Base-by-base conservation (phyloP, 202 grass and related monocot species). In the Brachypodium distachyon region DNA sequence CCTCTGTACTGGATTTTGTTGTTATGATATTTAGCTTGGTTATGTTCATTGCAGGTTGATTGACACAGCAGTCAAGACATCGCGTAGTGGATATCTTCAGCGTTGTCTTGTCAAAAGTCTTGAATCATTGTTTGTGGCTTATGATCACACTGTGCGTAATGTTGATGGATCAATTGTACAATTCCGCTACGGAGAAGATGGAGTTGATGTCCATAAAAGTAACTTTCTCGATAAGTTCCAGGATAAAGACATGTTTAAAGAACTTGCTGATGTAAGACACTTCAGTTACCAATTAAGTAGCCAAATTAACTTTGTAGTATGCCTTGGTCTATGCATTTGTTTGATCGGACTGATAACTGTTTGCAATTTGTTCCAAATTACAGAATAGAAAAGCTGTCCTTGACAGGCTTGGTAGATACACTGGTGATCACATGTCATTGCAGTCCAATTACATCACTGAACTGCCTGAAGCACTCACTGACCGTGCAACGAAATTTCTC, bases 1-100 rank as follows among this genome's bases (percentile, higher is more conserved):
- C 51, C 41, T 60, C 4, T 51, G 11, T 16, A 37, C 16, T 50
- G 53, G 26, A 29, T 74, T 52, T 66, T 59, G 9, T 47, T 78
- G 31, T 72, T 58, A 47, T 58, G 16, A 46, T 83, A 32, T 80
- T 54, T 83, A 75, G 26, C 39, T 47, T 72, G 34, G 67, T 12
- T 37, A 46, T 18, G 22, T 67, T 75, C 47, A 12, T 48, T 72
- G 77, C 75, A 98, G 95, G 72, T 87, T 98, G 73, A 83, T 90
- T 81, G 95, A 98, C 71, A 98, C 95, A 34, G 95, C 91, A 32
- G 81, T 98, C 48, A 98, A 98, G 73, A 98, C 91, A 67, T 98
- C 95, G n/a, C 86, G 91, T 17, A 98, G 95, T 67, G 95, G 95
- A 37, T 98, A 98, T 66, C 80, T 98, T 41, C 95, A 98, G 57